phyloP scores from a whole-genome alignment of 2,329 filamentous ascomycete species.

The Nannizziopsis arthrosporioides region DNA sequence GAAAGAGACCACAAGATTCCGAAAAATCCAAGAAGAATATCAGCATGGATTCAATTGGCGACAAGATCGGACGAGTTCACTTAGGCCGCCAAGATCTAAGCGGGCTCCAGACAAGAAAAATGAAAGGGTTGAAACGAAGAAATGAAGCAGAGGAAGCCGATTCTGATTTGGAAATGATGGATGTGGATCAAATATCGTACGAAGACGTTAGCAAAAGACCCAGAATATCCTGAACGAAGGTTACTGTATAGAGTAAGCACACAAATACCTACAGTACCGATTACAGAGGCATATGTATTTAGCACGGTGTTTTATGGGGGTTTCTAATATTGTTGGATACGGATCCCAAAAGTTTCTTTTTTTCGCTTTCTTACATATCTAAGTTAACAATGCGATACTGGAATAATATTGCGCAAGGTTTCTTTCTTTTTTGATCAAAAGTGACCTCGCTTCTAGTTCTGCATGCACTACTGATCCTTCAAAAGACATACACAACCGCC shows the following conservation, averaged over 20 bases:
- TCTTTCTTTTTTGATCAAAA: no score
- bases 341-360: background rate
- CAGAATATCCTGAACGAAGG: slow-evolving; percentile 12
- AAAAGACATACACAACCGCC: no score
- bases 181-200: slow-evolving; percentile 31
- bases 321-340: background rate
- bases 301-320: slow-evolving; percentile 14
- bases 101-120: slow-evolving; percentile 88
- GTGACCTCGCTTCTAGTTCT: no score
- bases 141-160: slow-evolving; percentile 51
- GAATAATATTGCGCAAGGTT: no score
- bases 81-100: slow-evolving; percentile 78
- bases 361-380: background rate
- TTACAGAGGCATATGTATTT: background rate
- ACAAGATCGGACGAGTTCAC: slow-evolving; percentile 92
- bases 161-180: slow-evolving; percentile 39
- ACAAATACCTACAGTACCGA: background rate
- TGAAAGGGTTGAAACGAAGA: slow-evolving; percentile 92
- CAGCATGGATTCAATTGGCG: slow-evolving; percentile 77
- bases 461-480: no score
- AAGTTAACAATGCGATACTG: no score
- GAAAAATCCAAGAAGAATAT: slow-evolving; percentile 87
- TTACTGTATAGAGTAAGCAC: no score
- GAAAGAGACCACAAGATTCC: slow-evolving; percentile 49
- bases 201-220: slow-evolving; percentile 26